Evolutionary conservation across 176 grass and related monocot genomes (phyloP), one percentile per base, ranked within the genome.

Genomic region (Eleusine coracana): DNA sequence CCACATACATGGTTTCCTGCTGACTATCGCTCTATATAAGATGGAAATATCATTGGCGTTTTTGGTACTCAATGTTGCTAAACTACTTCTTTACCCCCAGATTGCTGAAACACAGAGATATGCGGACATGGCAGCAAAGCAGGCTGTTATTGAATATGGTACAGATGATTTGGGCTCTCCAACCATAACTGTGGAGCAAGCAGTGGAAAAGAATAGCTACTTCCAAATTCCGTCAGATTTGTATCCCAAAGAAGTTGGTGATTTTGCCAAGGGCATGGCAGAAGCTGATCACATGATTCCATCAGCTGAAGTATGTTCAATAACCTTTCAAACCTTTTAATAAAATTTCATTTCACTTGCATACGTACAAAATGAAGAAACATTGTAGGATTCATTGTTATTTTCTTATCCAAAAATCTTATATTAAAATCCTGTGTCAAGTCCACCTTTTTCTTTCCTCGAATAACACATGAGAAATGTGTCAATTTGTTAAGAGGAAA

Each of bases 41-140:
- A 29, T 63, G 6, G 9, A 29, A 2, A 49, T 78, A 49, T 66
- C 66, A 36, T 10, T 78, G 60, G 59, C n/a, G 28, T 9, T 61
- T 61, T 29, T 14, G n/a, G 17, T 77, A 42, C 14, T 10, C 7
- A 21, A 29, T 38, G 20, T 31, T 3, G 37, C 16, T 74, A 20
- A 82, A 50, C 34, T 18, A 50, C 61, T 60, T 9, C 15, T 37
- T 62, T 67, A 45, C 62, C 39, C 49, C 70, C 74, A 97, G 94
- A 80, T 97, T 84, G 94, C 94, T 79, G 94, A 93, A 83, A 91
- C 91, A 41, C 91, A 89, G 11, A 93, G 87, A 74, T 87, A 87
- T 61, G 94, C 94, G 6, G 76, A 93, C 82, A 83, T 97, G 84
- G 94, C 91, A 87, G 84, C 82, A 20, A 97, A 91, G 82, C 88